phyloP scores from a whole-genome alignment of 2,329 filamentous ascomycete species.

The Ramichloridium luteum region DNA sequence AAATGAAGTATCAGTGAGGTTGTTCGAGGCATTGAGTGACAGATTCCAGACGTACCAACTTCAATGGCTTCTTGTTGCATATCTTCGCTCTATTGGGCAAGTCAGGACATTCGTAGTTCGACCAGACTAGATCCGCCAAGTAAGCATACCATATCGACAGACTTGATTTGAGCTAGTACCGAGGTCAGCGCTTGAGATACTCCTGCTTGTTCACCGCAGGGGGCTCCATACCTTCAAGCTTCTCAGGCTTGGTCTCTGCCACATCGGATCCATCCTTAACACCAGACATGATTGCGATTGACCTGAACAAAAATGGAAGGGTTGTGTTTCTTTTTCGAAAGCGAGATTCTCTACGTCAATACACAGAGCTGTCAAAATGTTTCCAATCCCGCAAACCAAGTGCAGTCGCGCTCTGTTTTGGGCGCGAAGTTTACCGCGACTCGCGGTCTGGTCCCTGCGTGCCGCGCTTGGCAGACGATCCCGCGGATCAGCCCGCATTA shows the following conservation, averaged over 20 bases:
- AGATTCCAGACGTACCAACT: conserved; percentile 61
- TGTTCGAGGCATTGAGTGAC: background rate
- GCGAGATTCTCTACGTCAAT: no score
- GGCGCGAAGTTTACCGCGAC: no score
- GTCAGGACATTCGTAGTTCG: no score
- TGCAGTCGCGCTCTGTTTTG: no score
- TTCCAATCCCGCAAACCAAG: no score
- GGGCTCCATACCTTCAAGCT: conserved; percentile 57
- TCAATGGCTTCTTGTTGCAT: conserved; percentile 95
- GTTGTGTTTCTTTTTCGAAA: no score
- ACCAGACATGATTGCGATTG: conserved; percentile 18
- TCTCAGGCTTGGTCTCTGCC: conserved; percentile 36
- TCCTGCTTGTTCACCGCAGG: conserved; percentile 4
- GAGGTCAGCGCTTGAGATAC: conserved; percentile 8
- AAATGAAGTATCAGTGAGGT: conserved; percentile 1
- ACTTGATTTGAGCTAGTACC: conserved; percentile 79
- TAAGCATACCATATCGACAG: conserved; percentile 83
- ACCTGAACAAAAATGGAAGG: no score
- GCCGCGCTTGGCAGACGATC: no score
- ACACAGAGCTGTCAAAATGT: no score
- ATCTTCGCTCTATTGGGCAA: conserved; percentile 76
- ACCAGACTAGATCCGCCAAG: no score
- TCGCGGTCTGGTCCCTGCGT: no score
- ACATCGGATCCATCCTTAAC: conserved; percentile 13
- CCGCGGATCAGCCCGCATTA: no score